Conservation (phyloP, 495 filamentous ascomycete genomes). For the Geopyxis carbonaria region DNA sequence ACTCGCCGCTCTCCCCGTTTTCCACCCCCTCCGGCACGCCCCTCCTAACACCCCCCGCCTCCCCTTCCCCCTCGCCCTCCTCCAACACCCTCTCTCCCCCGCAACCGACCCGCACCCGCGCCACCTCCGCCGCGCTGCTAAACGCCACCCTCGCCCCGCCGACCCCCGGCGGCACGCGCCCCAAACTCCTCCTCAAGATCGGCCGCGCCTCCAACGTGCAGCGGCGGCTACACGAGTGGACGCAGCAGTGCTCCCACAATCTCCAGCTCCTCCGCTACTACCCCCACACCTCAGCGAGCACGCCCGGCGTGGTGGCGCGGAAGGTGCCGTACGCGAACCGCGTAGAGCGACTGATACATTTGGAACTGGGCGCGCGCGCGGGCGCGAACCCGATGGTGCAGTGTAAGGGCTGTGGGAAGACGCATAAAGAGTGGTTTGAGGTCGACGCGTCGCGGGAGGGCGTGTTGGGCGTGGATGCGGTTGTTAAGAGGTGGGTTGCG, state of each 20-base stretch:
- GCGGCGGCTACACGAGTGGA: conserved; percentile 80
- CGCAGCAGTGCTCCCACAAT: conserved; percentile 75
- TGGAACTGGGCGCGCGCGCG: conserved; percentile 46
- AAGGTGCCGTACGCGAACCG: conserved; percentile 78
- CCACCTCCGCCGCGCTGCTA: conserved; percentile 27
- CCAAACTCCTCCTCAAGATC: conserved; percentile 70
- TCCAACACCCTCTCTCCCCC: conserved; percentile 22
- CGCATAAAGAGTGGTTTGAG: conserved; percentile 94
- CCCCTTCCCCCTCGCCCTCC: conserved; percentile 30
- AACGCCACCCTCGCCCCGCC: conserved; percentile 42
- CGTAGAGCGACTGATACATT: conserved; percentile 77
- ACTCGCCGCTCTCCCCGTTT: conserved; percentile 37
- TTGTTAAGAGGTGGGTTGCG: conserved; percentile 67
- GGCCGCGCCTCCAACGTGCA: conserved; percentile 84
- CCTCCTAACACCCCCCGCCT: too few relatives aligned
- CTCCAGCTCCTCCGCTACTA: conserved; percentile 80
- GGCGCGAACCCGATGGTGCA: conserved; percentile 47
- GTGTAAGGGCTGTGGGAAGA: conserved; percentile 66
- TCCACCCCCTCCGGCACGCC: conserved; percentile 41
- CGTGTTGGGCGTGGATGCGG: conserved; percentile 60
- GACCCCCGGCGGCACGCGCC: conserved; percentile 34
- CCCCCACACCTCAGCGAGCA: conserved; percentile 45
- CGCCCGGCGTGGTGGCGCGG: conserved; percentile 10
- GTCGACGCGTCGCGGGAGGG: conserved; percentile 57
- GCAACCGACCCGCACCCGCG: conserved; percentile 32